Conservation (phyloP, 2,329 filamentous ascomycete species). For the Cladosporium phlei region DNA sequence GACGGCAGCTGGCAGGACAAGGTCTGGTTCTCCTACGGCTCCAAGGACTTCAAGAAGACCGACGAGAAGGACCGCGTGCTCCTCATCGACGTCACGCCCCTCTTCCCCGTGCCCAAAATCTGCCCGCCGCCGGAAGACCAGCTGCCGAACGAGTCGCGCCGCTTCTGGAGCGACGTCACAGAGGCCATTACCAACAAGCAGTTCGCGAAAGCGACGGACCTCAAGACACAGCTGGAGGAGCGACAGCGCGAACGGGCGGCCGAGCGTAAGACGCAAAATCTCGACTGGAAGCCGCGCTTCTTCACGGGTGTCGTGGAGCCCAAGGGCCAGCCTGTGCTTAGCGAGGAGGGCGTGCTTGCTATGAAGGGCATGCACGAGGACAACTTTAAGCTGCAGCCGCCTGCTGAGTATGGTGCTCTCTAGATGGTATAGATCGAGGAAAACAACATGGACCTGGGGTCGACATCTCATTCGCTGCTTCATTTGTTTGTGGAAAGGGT, state of each 20-base stretch:
- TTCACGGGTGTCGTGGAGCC: constrained; percentile 64
- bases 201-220: constrained; percentile 73
- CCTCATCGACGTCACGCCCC: constrained; percentile 82
- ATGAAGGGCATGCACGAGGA: constrained; percentile 53
- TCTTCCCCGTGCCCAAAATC: constrained; percentile 72
- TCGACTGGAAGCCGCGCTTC: constrained; percentile 80
- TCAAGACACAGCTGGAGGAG: constrained; percentile 92
- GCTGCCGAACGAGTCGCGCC: constrained; percentile 81
- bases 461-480: too few species aligned
- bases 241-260: constrained; percentile 78
- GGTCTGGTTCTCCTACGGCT: constrained; percentile 55
- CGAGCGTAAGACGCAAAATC: constrained; percentile 65
- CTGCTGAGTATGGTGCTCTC: constrained; percentile 38
- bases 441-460: too few species aligned
- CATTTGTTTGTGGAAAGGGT: too few species aligned
- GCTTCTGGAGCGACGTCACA: constrained; percentile 84
- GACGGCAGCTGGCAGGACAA: constrained; percentile 80
- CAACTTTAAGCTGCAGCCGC: constrained; percentile 45
- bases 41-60: constrained; percentile 42
- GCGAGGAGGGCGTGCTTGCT: constrained; percentile 55
- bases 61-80: constrained; percentile 57
- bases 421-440: too few species aligned
- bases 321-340: constrained; percentile 59
- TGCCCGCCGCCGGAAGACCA: constrained; percentile 74
- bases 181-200: constrained; percentile 78